Percentiles rank a stretch among this genome's conserved stretches.
Evolutionary conservation across 495 filamentous ascomycete genomes (phyloP).

Genomic region (Penicilliopsis zonata): DNA sequence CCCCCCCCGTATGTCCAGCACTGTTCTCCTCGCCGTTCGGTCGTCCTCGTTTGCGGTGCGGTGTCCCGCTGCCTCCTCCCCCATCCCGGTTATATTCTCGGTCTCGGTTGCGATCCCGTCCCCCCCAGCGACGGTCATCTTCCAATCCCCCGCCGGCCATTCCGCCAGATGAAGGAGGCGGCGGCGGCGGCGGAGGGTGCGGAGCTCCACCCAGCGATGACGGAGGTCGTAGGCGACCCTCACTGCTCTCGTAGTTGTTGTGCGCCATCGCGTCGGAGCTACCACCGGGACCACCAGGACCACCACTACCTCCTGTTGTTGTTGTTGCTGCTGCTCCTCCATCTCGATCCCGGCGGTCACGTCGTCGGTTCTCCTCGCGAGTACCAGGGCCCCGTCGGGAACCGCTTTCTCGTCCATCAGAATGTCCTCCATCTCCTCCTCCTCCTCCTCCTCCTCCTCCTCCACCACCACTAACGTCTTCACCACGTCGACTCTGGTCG

Average conservation of each 20-base stretch:
- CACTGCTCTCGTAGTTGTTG: constrained; percentile 14
- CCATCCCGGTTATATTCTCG: constrained; percentile 22
- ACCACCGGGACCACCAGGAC: not conserved
- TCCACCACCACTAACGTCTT: constrained; percentile 13
- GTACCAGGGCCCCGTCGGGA: constrained; percentile 21
- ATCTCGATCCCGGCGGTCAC: constrained; percentile 29
- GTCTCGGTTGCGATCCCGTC: constrained; percentile 25
- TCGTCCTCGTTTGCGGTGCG: constrained; percentile 30
- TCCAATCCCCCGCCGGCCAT: constrained; percentile 6
- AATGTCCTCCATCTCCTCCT: constrained; percentile 20
- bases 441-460: constrained; percentile 14
- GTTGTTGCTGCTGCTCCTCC: constrained; percentile 13
- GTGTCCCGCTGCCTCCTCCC: constrained; percentile 7
- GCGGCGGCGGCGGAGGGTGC: constrained; percentile 20
- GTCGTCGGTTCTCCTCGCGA: constrained; percentile 26
- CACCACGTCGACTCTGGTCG: constrained; percentile 28
- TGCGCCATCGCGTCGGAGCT: not conserved
- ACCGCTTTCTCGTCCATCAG: constrained; percentile 21
- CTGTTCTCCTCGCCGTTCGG: constrained; percentile 18
- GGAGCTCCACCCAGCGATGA: constrained; percentile 25
- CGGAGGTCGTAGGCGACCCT: constrained; percentile 29
- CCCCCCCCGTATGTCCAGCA: constrained; percentile 14
- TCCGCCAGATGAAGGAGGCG: constrained; percentile 14
- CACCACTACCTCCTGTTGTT: not conserved
- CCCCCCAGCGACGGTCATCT: constrained; percentile 27